These are phyloP conservation scores for Xylariaceae sp. DNA, from an alignment of 2,329 filamentous ascomycete species.

Conservation along the genomic window DNA sequence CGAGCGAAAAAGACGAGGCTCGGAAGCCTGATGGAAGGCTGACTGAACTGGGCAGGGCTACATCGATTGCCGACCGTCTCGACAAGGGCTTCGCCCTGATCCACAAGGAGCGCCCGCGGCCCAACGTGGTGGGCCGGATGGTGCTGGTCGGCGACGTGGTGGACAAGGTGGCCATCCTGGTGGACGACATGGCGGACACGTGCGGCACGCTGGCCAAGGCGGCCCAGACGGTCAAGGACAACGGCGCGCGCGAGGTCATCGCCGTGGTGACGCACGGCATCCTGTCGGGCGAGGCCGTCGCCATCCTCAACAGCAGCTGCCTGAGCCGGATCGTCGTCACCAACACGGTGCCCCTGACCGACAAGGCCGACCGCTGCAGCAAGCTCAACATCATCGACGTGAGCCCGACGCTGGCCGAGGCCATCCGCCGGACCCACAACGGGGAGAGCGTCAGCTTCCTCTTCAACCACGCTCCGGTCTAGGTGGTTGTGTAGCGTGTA, in stretches of 20 bases:
- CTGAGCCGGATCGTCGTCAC: constrained; percentile 67
- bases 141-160: constrained; percentile 91
- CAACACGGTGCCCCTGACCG: constrained; percentile 69
- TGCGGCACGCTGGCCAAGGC: constrained; percentile 79
- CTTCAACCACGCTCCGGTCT: constrained; percentile 25
- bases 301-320: constrained; percentile 62
- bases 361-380: constrained; percentile 63
- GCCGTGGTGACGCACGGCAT: constrained; percentile 96
- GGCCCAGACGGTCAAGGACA: constrained; percentile 77
- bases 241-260: constrained; percentile 81
- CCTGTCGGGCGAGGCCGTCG: constrained; percentile 59
- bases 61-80: constrained; percentile 84
- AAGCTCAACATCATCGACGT: constrained; percentile 72
- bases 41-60: constrained; percentile 49
- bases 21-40: too few relatives aligned
- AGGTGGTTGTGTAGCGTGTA: too few relatives aligned
- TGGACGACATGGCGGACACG: constrained; percentile 97
- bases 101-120: constrained; percentile 85
- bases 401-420: constrained; percentile 58
- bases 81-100: constrained; percentile 90
- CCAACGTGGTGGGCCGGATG: constrained; percentile 86
- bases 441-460: constrained; percentile 47
- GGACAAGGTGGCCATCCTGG: constrained; percentile 87
- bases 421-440: constrained; percentile 51
- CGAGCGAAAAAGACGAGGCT: too few relatives aligned